A percentile compares a stretch with the other conserved stretches of the same genome.
These are phyloP conservation scores for Wickerhamomyces pijperi DNA, from an alignment of 805 yeast genomes.

Conservation along the genomic window DNA sequence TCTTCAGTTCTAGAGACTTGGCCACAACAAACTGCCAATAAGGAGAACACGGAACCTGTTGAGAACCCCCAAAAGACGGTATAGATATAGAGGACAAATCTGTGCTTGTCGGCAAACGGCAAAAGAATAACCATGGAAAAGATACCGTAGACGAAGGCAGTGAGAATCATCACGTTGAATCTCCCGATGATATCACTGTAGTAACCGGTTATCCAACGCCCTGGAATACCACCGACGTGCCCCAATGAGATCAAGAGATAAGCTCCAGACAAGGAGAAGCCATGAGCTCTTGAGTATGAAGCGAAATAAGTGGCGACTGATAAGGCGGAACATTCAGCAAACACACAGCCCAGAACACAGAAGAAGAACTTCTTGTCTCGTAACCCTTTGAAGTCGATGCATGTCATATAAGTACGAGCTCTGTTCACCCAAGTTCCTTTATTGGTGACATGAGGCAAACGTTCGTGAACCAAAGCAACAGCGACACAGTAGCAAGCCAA, in stretches of 20 bases:
- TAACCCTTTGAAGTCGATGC: conserved; percentile 26
- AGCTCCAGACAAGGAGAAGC: conserved; percentile 27
- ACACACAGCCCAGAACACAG: conserved; percentile 31
- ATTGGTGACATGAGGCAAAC: conserved; percentile 22
- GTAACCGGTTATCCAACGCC: conserved; percentile 33
- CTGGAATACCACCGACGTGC: conserved; percentile 29
- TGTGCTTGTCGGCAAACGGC: conserved; percentile 22
- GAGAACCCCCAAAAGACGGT: conserved; percentile 39
- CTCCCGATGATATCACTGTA: conserved; percentile 36
- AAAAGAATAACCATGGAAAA: conserved; percentile 26
- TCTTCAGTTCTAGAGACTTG: conserved; percentile 42
- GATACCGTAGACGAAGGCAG: conserved; percentile 20
- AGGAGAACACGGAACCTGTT: conserved; percentile 42
- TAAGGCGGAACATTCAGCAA: conserved; percentile 35
- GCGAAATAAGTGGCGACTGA: conserved; percentile 36
- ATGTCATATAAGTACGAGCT: conserved; percentile 15
- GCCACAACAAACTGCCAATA: conserved; percentile 48
- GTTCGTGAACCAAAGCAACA: conserved; percentile 26
- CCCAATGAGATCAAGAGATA: conserved; percentile 35
- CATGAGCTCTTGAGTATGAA: conserved; percentile 37
- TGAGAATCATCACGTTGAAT: conserved; percentile 36
- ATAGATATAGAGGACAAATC: conserved; percentile 30
- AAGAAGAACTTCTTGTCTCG: conserved; percentile 32
- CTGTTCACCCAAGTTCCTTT: conserved; percentile 18
- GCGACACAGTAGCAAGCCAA: conserved; percentile 25